Evolutionary conservation across 129 eudicot genomes (phyloP), one percentile per base, ranked within the genome.

Genomic region (Centaurea solstitialis): DNA sequence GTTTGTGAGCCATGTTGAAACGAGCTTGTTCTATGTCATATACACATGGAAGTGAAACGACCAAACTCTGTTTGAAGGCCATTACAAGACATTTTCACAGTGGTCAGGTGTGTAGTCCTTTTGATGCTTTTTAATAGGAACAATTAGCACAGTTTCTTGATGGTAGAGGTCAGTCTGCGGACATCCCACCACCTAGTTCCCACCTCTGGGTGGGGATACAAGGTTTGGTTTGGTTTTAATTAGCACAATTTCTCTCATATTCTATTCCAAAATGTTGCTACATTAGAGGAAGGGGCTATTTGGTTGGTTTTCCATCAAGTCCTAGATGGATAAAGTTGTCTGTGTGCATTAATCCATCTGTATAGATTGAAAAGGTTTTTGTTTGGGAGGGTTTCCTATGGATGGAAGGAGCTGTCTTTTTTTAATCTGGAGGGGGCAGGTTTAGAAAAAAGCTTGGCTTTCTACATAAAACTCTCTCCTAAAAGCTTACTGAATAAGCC

Each of bases 1-100:
- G 72, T 8, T 76, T 38, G 71, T 4, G 72, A 62, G 70, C 4
- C 76, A 87, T 90, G 94, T 76, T 87, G 85, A 87, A 87, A 82
- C 79, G 71, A 67, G 81, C 39, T 13, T 69, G 68, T 59, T 26
- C 74, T 18, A 73, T 76, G 57, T 39, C 86, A 61, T 62, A 57
- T 45, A 65, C 59, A 37, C 78, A 35, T 62, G 86, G 86, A 78
- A 86, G 68, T 5, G 69, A 68, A 69, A 87, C 83, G 57, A 45
- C 77, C 23, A 67, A 82, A 69, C 83, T 80, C 33, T 86, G 87
- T 38, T 79, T 78, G 7, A 47, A 64, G 73, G 61, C 80, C 11
- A 79, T 72, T 30, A 81, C 43, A 10, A 37, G 85, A 66, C 71
- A 75, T 43, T 76, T 85, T 47, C 90, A 86, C 61, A 6, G 80